Evolutionary conservation across 306 rosid genomes (phyloP).

Genomic region (Trifolium fragiferum): DNA sequence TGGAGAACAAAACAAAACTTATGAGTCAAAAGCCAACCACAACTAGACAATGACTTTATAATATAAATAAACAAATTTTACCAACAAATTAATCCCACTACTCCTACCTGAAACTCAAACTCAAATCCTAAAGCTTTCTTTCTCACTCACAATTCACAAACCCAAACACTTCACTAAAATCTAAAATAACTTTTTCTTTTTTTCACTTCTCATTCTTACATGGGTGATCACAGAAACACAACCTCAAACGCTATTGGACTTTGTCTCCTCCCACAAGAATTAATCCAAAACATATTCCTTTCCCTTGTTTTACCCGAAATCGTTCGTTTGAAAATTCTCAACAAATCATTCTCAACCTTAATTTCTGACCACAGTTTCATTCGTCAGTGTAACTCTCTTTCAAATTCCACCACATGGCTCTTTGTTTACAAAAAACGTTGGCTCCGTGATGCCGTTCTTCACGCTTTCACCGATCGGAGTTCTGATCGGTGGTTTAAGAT

Average conservation of each 20-base stretch:
- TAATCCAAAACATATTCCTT: constrained; percentile 61
- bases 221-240: constrained; percentile 57
- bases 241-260: constrained; percentile 52
- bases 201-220: constrained; percentile 3
- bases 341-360: constrained; percentile 42
- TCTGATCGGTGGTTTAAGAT: constrained; percentile 67
- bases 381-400: constrained; percentile 54
- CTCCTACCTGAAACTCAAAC: not conserved
- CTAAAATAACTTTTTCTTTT: not conserved
- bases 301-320: constrained; percentile 51
- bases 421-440: constrained; percentile 69
- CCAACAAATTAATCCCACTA: not conserved
- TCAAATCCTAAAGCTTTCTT: constrained; percentile 14
- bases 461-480: constrained; percentile 59
- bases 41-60: not conserved
- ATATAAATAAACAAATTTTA: constrained; percentile 11
- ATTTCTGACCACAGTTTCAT: constrained; percentile 54
- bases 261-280: constrained; percentile 63
- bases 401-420: constrained; percentile 65
- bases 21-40: constrained; percentile 15
- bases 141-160: not conserved
- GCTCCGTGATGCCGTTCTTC: constrained; percentile 65
- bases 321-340: constrained; percentile 39
- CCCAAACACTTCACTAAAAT: not conserved
- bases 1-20: not conserved